Percentiles rank a stretch among this genome's conserved stretches.
phyloP scores from a whole-genome alignment of 495 filamentous ascomycete species.

The Apodospora peruviana region DNA sequence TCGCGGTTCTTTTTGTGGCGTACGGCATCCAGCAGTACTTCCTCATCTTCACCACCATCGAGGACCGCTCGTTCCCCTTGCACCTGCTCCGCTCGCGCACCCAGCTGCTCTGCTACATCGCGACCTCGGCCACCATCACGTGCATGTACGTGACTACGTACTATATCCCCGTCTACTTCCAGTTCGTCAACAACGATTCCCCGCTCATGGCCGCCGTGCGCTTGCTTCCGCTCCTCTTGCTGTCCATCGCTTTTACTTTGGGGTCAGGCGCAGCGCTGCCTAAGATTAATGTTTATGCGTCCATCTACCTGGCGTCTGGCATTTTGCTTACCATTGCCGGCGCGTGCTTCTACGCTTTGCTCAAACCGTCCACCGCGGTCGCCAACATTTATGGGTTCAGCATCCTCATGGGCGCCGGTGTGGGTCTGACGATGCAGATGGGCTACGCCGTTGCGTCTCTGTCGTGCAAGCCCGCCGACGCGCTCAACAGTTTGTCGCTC shows the following conservation, averaged over 20 bases:
- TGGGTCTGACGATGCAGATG: conserved; percentile 45
- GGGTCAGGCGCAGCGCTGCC: not conserved
- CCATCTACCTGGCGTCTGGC: not conserved
- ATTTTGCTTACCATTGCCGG: not conserved
- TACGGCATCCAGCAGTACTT: conserved; percentile 48
- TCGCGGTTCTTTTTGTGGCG: conserved; percentile 42
- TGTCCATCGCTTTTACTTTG: not conserved
- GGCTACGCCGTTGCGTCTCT: conserved; percentile 50
- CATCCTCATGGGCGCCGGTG: conserved; percentile 47
- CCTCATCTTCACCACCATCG: conserved; percentile 38
- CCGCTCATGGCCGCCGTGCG: conserved; percentile 48
- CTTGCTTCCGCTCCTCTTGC: conserved; percentile 40
- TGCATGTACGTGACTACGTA: conserved; percentile 37
- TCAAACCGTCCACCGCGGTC: not conserved
- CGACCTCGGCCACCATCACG: conserved; percentile 28
- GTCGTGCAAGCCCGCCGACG: conserved; percentile 30
- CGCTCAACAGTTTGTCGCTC: conserved; percentile 42
- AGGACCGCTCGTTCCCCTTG: conserved; percentile 47
- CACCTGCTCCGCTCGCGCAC: conserved; percentile 41
- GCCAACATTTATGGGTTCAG: conserved; percentile 48
- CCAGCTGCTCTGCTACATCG: conserved; percentile 38
- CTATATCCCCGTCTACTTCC: conserved; percentile 54
- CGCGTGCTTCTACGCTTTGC: not conserved
- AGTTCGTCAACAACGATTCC: conserved; percentile 47
- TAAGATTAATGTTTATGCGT: not conserved